Evolutionary conservation across 495 filamentous ascomycete genomes (phyloP), one percentile per base, ranked within the genome.

Genomic region (Letharia lupina): DNA sequence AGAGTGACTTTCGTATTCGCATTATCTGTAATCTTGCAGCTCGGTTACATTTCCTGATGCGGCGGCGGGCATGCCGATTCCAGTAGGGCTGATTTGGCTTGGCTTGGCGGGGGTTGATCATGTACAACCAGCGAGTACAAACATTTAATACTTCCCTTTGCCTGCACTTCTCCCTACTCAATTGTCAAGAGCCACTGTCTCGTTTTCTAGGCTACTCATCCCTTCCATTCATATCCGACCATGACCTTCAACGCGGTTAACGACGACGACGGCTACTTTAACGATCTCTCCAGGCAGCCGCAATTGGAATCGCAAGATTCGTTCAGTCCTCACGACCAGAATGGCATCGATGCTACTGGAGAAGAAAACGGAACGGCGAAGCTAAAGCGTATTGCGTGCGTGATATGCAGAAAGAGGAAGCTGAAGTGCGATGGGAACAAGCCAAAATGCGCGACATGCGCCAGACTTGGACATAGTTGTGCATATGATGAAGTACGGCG

Each of bases 401-500:
- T 96, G 63, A 86, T 99, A 57, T 99, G 94, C 73, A 83, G 94
- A 70, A 94, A 93, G 74, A 84, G 94, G 71, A 98, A 98, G 74
- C 79, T 98, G 61, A 89, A 89, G 76, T 90, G 87, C 69, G 87
- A 90, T 73, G 82, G 85, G 28, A 79, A 73, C 45, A 82, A 80
- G 67, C 94, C 94, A 16, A 94, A 89, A 71, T 99, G 94, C 75
- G 91, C 89, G 71, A 99, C 93, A 33, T 99, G 94, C 75, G 86
- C 89, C 20, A 82, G 94, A 61, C 78, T 99, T 63, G 87, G 90
- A 47, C 94, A 99, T 77, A 86, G 87, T 64, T 99, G 94, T 79
- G 85, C 90, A 16, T 99, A 97, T 72, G 94, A 98, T 77, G 94
- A 99, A 77, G 88, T 93, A 61, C 85, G 94, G 73, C 90, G 91